Evolutionary conservation across 108 stramenopile genomes (phyloP), one percentile per base, ranked within the genome.

Genomic region (Heterococcus sp.): DNA sequence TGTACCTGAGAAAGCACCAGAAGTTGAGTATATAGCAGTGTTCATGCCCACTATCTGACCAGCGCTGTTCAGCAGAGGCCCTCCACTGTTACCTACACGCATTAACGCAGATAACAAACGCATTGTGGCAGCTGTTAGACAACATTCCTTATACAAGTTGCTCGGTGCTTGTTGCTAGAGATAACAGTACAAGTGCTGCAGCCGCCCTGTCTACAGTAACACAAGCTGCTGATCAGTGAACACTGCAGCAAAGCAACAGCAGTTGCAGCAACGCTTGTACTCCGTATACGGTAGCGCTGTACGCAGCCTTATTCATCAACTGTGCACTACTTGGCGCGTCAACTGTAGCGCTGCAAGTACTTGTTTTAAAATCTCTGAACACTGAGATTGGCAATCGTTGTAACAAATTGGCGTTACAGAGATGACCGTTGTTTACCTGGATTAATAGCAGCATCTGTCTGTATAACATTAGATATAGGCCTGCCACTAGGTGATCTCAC

Each of bases 361-460:
- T n/a, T n/a, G n/a, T n/a, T n/a, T n/a, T n/a, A n/a, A n/a, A n/a
- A n/a, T n/a, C n/a, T n/a, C n/a, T n/a, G n/a, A n/a, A n/a, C n/a
- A n/a, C n/a, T n/a, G n/a, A n/a, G n/a, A n/a, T n/a, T n/a, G n/a
- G n/a, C n/a, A n/a, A n/a, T n/a, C n/a, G n/a, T n/a, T n/a, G n/a
- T n/a, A n/a, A n/a, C n/a, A n/a, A n/a, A n/a, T n/a, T n/a, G n/a
- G n/a, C n/a, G n/a, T n/a, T n/a, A n/a, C n/a, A n/a, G n/a, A n/a
- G n/a, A n/a, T n/a, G n/a, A n/a, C n/a, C n/a, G n/a, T n/a, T n/a
- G n/a, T n/a, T n/a, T n/a, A 21, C 82, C 95, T 33, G 95, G 95
- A 75, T 96, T 96, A 69, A 96, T 96, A 87, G 93, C 73, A 4
- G 93, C 92, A 84, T 97, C 96, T 0, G 94, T 95, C 79, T 95